These are phyloP conservation scores for Trichoderma asperelloides DNA, from an alignment of 495 filamentous ascomycete species.

Conservation along the genomic window DNA sequence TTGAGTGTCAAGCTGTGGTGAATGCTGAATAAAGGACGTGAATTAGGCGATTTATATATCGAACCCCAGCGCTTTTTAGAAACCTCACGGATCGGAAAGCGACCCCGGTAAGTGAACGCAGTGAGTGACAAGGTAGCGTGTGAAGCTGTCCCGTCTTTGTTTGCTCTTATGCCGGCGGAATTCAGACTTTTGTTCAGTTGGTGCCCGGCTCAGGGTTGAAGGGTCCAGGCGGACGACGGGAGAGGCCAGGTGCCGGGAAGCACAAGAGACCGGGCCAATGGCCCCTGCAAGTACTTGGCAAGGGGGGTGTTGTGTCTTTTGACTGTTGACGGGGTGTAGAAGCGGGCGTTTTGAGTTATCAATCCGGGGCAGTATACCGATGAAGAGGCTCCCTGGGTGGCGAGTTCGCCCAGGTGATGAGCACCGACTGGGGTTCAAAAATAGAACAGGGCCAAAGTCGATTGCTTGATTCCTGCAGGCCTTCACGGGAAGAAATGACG, in stretches of 20 bases:
- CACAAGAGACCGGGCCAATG: background rate
- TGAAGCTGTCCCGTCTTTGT: too few relatives aligned
- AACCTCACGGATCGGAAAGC: too few relatives aligned
- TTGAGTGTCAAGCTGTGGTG: too few relatives aligned
- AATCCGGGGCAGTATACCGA: background rate
- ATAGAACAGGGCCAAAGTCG: background rate
- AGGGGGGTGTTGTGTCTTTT: background rate
- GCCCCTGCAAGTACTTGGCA: background rate
- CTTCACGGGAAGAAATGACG: background rate
- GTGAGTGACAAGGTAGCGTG: too few relatives aligned
- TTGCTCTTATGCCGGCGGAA: too few relatives aligned
- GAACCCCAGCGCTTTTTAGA: too few relatives aligned
- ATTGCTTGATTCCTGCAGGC: background rate
- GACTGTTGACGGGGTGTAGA: background rate
- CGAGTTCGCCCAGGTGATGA: background rate
- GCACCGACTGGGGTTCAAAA: background rate
- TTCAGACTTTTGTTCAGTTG: too few relatives aligned
- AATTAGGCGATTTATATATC: too few relatives aligned
- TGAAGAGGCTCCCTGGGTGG: background rate
- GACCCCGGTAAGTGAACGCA: too few relatives aligned
- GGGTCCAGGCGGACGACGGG: background rate
- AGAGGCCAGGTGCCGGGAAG: background rate
- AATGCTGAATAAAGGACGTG: too few relatives aligned
- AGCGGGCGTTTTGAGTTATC: background rate
- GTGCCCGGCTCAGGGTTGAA: background rate